Evolutionary conservation across 2,329 filamentous ascomycete genomes (phyloP), one percentile per base, ranked within the genome.

Genomic region (Bimuria novae-zelandiae): DNA sequence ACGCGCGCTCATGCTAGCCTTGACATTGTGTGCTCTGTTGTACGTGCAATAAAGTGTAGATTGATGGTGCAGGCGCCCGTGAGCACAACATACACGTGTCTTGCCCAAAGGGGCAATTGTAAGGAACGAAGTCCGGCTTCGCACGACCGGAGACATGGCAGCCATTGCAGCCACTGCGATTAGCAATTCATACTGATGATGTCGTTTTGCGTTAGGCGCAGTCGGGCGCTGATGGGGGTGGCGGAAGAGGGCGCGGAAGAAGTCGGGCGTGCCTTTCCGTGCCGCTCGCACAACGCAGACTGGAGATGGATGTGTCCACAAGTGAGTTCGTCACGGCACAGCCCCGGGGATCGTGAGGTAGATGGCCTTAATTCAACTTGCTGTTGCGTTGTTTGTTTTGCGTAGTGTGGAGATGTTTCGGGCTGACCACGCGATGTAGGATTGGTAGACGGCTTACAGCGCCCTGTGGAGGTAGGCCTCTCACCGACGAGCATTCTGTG

Each of bases 401-500:
- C n/a, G n/a, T n/a, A n/a, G n/a, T n/a, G n/a, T n/a, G n/a, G n/a
- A n/a, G n/a, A n/a, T n/a, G n/a, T n/a, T n/a, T n/a, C n/a, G n/a
- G n/a, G n/a, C n/a, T n/a, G n/a, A n/a, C n/a, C n/a, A n/a, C n/a
- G n/a, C n/a, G n/a, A n/a, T n/a, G n/a, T n/a, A n/a, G n/a, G n/a
- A n/a, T n/a, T n/a, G n/a, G n/a, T n/a, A n/a, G n/a, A n/a, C n/a
- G n/a, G n/a, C n/a, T n/a, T n/a, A n/a, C n/a, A n/a, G n/a, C n/a
- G n/a, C n/a, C n/a, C n/a, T n/a, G n/a, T n/a, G n/a, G n/a, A n/a
- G n/a, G n/a, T n/a, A n/a, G n/a, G n/a, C n/a, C n/a, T n/a, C n/a
- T n/a, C n/a, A n/a, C n/a, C n/a, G n/a, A n/a, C n/a, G 35, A 41
- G 39, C 39, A 42, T n/a, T 29, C n/a, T 7, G 40, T 29, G 40